These are phyloP conservation scores for Yueomyces sinensis DNA, from an alignment of 805 yeast species.

Conservation along the genomic window DNA sequence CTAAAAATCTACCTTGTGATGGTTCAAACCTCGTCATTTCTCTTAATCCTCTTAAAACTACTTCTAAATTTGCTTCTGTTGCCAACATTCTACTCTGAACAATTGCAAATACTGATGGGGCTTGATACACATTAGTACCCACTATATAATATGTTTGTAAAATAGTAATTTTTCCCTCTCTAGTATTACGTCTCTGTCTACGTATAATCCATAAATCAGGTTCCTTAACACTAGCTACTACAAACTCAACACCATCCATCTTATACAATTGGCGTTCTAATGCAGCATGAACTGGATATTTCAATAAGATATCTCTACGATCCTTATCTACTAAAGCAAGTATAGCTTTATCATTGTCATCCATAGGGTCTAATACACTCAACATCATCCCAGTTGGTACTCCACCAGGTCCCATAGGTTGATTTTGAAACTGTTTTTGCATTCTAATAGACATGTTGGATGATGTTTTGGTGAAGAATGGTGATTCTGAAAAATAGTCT, in stretches of 20 bases:
- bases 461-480: slow-evolving; percentile 87
- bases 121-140: slow-evolving; percentile 86
- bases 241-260: slow-evolving; percentile 79
- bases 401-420: slow-evolving; percentile 11
- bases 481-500: slow-evolving; percentile 87
- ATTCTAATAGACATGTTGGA: slow-evolving; percentile 89
- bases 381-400: no score
- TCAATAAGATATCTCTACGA: slow-evolving; percentile 12
- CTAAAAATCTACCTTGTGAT: slow-evolving; percentile 34
- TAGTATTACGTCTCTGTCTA: slow-evolving; percentile 53
- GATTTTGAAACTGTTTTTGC: slow-evolving; percentile 68
- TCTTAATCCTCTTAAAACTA: slow-evolving; percentile 23
- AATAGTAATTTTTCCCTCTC: slow-evolving; percentile 12
- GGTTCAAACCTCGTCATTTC: slow-evolving; percentile 43
- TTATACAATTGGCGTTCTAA: slow-evolving; percentile 49
- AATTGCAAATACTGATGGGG: slow-evolving; percentile 65
- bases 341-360: background rate
- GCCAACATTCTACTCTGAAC: slow-evolving; percentile 57
- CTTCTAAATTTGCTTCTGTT: slow-evolving; percentile 34
- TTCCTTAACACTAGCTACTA: slow-evolving; percentile 59
- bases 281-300: slow-evolving; percentile 22
- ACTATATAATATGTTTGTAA: slow-evolving; percentile 75
- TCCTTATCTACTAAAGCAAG: slow-evolving; percentile 7
- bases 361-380: background rate
- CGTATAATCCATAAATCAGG: slow-evolving; percentile 90